phyloP scores from a whole-genome alignment of 78 protist genomes.

The Speleostelium caveatum region DNA sequence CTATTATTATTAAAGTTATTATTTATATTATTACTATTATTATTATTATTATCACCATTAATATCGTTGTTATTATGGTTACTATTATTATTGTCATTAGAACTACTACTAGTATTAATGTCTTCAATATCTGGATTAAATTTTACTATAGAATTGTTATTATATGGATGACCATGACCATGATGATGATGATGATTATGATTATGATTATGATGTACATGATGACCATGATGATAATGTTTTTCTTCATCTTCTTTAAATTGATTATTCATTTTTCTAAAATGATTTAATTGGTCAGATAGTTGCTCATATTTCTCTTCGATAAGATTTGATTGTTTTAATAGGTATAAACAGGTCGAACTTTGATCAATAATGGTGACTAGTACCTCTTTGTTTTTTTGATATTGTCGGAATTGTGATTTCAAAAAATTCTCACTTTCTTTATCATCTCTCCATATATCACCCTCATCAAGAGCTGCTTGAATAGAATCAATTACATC shows the following conservation, averaged over 20 bases:
- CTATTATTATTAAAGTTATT: background rate
- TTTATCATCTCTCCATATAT: slow-evolving; percentile 27
- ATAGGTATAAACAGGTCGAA: background rate
- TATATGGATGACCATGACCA: no score
- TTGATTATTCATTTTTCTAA: background rate
- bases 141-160: no score
- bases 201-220: no score
- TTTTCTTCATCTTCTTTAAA: no score
- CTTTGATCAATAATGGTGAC: background rate
- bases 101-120: background rate
- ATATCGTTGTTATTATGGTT: background rate
- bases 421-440: slow-evolving; percentile 13
- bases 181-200: no score
- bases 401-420: background rate
- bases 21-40: slow-evolving; percentile 11
- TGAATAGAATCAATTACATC: slow-evolving; percentile 2
- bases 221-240: no score
- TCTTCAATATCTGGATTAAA: background rate
- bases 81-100: background rate
- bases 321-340: background rate
- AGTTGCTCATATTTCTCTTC: slow-evolving; percentile 7
- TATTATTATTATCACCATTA: background rate
- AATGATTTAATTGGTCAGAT: background rate
- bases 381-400: background rate
- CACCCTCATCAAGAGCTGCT: slow-evolving; percentile 24